Evolutionary conservation across 78 protist species (phyloP).

Genomic region (Polysphondylium violaceum): DNA sequence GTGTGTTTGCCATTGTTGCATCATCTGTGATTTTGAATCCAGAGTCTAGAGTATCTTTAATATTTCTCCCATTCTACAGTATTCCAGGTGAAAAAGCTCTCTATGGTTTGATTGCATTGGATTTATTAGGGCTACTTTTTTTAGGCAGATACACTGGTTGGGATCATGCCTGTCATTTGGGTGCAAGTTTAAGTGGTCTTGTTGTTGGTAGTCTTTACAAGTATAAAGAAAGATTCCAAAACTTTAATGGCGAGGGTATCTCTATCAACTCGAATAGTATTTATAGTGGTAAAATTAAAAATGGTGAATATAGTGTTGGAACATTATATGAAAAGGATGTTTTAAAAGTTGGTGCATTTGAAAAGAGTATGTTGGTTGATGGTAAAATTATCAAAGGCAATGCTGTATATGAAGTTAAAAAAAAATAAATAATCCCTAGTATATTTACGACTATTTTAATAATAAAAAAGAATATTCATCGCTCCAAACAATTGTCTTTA

Average conservation of each 20-base stretch:
- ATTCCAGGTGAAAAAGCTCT: neutral
- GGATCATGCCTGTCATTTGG: constrained; percentile 75
- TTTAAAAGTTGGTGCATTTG: too few relatives aligned
- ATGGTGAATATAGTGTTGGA: constrained; percentile 18
- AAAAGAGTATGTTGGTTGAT: too few relatives aligned
- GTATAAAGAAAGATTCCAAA: constrained; percentile 17
- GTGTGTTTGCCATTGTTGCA: constrained; percentile 12
- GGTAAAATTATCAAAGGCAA: too few relatives aligned
- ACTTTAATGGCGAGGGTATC: constrained; percentile 37
- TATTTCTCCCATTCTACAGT: constrained; percentile 30
- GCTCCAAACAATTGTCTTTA: too few relatives aligned
- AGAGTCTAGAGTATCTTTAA: constrained; percentile 8
- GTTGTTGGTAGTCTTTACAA: constrained; percentile 6
- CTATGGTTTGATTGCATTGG: constrained; percentile 9
- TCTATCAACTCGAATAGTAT: neutral
- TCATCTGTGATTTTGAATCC: constrained; percentile 14
- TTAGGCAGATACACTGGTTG: neutral
- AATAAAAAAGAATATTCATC: too few relatives aligned
- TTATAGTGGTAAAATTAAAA: constrained; percentile 10
- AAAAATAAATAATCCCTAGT: too few relatives aligned
- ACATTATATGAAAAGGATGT: too few relatives aligned
- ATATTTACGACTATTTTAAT: too few relatives aligned
- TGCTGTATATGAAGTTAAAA: too few relatives aligned
- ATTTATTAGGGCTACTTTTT: neutral
- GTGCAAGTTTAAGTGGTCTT: neutral